Conservation (phyloP, 2,329 filamentous ascomycete species). For the Colletotrichum sp. region DNA sequence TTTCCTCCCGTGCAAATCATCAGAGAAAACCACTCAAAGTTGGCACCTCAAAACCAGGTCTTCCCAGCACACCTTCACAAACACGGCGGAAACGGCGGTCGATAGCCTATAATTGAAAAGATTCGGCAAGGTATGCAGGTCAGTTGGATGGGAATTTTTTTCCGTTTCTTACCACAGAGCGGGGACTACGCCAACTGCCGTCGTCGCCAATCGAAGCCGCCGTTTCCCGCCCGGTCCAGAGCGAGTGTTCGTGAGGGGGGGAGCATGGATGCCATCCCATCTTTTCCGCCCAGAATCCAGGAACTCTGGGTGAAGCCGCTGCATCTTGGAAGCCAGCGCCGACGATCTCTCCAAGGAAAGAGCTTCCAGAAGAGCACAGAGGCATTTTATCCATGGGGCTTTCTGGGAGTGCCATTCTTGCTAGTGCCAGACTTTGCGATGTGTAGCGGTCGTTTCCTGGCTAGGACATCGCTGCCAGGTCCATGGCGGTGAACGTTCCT, state of each 20-base stretch:
- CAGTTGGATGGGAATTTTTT: background rate
- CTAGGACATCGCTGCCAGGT: conserved; percentile 1
- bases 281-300: background rate
- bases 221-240: background rate
- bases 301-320: background rate
- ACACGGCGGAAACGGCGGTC: background rate
- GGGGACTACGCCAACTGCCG: conserved; percentile 5
- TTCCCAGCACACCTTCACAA: background rate
- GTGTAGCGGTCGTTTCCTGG: background rate
- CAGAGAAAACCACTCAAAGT: conserved; percentile 6
- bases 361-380: conserved; percentile 7
- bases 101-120: conserved; percentile 1
- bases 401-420: background rate
- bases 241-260: background rate
- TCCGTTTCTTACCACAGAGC: background rate
- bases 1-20: conserved; percentile 8
- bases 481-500: conserved; percentile 17
- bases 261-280: conserved; percentile 13
- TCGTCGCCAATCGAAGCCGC: background rate
- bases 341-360: conserved; percentile 8
- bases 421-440: background rate
- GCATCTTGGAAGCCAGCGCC: background rate
- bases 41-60: background rate
- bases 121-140: background rate
- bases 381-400: conserved; percentile 5